Percentiles rank a stretch among this genome's conserved stretches.
These are phyloP conservation scores for Fagus crenata DNA, from an alignment of 306 rosid species.

Conservation along the genomic window DNA sequence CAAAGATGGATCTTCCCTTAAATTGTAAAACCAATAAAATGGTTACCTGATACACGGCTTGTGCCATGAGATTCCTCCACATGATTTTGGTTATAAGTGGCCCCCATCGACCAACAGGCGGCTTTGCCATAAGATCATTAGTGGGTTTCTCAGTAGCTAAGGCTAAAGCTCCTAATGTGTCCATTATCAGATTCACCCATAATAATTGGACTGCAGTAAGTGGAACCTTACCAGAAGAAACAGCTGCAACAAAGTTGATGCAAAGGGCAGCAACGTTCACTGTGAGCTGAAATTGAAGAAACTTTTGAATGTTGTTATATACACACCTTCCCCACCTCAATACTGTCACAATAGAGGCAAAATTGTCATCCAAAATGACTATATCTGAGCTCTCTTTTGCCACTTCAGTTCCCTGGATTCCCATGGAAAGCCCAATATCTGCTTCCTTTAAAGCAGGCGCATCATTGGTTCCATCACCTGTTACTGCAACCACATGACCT, in stretches of 20 bases:
- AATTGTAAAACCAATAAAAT: constrained; percentile 24
- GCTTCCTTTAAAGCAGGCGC: constrained; percentile 36
- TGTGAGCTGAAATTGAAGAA: constrained; percentile 35
- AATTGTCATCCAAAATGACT: constrained; percentile 28
- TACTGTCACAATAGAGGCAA: constrained; percentile 21
- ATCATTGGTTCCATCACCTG: constrained; percentile 35
- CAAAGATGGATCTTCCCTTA: constrained; percentile 25
- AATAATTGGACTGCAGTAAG: constrained; percentile 32
- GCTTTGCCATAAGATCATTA: constrained; percentile 25
- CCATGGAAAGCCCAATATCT: constrained; percentile 37
- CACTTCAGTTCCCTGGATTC: constrained; percentile 35
- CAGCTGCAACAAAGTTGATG: constrained; percentile 23
- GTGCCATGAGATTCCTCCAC: constrained; percentile 35
- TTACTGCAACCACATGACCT: constrained; percentile 37
- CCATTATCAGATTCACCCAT: constrained; percentile 37
- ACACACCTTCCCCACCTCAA: constrained; percentile 35
- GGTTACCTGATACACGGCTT: constrained; percentile 31
- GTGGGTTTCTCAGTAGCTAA: constrained; percentile 30
- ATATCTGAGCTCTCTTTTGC: constrained; percentile 38
- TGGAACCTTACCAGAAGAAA: constrained; percentile 28
- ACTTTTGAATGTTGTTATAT: constrained; percentile 31
- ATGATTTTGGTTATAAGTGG: constrained; percentile 27
- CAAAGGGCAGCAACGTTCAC: constrained; percentile 28
- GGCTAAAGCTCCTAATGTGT: constrained; percentile 38
- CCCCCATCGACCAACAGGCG: constrained; percentile 10